Evolutionary conservation across 2,329 filamentous ascomycete genomes (phyloP).

Genomic region (Ophiobolus disseminans): DNA sequence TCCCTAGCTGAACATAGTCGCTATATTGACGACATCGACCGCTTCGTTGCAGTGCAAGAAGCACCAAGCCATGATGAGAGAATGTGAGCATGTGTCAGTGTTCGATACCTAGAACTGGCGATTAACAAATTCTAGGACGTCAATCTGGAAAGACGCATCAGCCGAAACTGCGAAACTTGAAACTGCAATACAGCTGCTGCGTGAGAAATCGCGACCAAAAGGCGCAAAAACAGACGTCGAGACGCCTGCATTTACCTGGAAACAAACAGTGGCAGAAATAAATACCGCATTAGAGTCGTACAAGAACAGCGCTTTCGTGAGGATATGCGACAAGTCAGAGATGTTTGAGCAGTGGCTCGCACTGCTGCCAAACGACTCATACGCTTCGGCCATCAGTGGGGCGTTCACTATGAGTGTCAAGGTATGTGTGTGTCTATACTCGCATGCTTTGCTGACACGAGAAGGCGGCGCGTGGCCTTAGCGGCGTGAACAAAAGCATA

Average conservation of each 20-base stretch:
- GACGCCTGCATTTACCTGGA: background rate
- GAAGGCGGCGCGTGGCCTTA: background rate
- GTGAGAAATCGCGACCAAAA: background rate
- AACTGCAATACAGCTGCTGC: background rate
- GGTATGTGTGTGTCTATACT: too few species aligned
- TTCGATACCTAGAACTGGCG: background rate
- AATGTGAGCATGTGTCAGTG: background rate
- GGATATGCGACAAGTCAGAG: background rate
- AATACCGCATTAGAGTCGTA: background rate
- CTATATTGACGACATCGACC: background rate
- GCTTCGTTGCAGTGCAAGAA: background rate
- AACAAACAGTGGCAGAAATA: background rate
- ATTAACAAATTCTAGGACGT: background rate
- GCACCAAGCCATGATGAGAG: background rate
- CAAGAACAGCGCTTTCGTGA: background rate
- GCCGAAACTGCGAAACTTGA: background rate
- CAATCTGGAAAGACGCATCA: background rate
- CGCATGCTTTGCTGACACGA: too few species aligned
- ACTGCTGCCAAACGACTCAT: background rate
- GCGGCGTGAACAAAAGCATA: background rate
- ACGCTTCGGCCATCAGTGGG: background rate
- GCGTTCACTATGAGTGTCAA: background rate
- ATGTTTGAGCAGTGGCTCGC: background rate
- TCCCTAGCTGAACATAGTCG: background rate
- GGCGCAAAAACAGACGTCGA: background rate